A percentile compares a stretch with the other conserved stretches of the same genome.
Conservation (phyloP, 129 eudicot genomes). For the Sambucus nigra region DNA sequence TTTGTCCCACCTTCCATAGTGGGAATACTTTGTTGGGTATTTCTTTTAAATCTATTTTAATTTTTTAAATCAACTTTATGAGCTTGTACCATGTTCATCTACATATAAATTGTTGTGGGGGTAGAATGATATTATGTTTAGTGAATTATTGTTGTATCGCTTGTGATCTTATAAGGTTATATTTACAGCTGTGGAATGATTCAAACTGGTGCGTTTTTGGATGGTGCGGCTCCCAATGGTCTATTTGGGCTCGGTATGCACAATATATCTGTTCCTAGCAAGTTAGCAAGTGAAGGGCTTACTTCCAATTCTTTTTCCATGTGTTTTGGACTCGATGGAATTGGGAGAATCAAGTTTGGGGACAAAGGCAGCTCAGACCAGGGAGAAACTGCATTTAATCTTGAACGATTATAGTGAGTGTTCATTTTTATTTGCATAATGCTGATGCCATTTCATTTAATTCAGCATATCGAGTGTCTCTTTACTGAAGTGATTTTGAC, state of each 20-base stretch:
- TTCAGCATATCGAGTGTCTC: not conserved
- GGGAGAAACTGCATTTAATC: slow-evolving; percentile 66
- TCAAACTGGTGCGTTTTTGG: slow-evolving; percentile 86
- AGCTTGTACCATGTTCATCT: not conserved
- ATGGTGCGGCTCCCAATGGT: slow-evolving; percentile 90
- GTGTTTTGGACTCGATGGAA: slow-evolving; percentile 69
- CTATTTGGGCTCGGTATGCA: slow-evolving; percentile 86
- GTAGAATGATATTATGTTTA: too few relatives aligned
- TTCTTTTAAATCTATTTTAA: too few relatives aligned
- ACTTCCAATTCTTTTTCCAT: slow-evolving; percentile 88
- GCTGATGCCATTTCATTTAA: not conserved
- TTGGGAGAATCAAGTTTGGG: slow-evolving; percentile 82
- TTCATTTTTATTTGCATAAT: not conserved
- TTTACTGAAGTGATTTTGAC: too few relatives aligned
- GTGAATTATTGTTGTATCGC: too few relatives aligned
- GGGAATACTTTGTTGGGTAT: too few relatives aligned
- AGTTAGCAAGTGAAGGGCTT: slow-evolving; percentile 67
- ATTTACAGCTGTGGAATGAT: slow-evolving; percentile 64
- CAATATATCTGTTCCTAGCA: slow-evolving; percentile 75
- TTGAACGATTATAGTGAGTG: slow-evolving; percentile 52
- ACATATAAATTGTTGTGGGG: not conserved
- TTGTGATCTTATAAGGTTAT: not conserved
- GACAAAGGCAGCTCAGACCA: slow-evolving; percentile 77
- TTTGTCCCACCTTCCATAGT: too few relatives aligned
- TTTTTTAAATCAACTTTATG: not conserved